Conservation (phyloP, 106 monocot species). For the Dendrobium catenatum region DNA sequence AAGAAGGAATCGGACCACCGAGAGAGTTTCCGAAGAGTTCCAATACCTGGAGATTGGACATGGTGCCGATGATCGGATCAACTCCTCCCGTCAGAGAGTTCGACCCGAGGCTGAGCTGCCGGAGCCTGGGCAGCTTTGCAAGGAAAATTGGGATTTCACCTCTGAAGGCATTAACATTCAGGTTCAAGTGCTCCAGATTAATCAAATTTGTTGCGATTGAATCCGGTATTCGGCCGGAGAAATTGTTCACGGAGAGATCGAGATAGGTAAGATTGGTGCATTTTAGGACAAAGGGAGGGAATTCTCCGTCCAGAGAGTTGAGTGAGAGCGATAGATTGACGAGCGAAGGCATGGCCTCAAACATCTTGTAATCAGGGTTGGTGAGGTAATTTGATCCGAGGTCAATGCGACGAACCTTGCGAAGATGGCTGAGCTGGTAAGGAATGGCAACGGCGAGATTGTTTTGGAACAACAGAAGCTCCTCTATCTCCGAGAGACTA, state of each 20-base stretch:
- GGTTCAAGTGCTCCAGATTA: slow-evolving; percentile 46
- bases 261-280: slow-evolving; percentile 68
- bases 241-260: slow-evolving; percentile 39
- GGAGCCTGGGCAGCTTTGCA: slow-evolving; percentile 25
- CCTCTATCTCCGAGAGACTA: slow-evolving; percentile 30
- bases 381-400: slow-evolving; percentile 38
- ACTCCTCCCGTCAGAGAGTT: slow-evolving; percentile 43
- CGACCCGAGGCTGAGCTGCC: slow-evolving; percentile 27
- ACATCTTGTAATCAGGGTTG: slow-evolving; percentile 39
- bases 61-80: slow-evolving; percentile 57
- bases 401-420: slow-evolving; percentile 28
- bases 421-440: slow-evolving; percentile 36
- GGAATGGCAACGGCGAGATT: slow-evolving; percentile 69
- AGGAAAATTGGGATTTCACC: slow-evolving; percentile 48
- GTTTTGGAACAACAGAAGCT: slow-evolving; percentile 62
- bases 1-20: slow-evolving; percentile 50
- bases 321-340: slow-evolving; percentile 26
- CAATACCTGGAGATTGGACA: slow-evolving; percentile 36
- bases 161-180: slow-evolving; percentile 38
- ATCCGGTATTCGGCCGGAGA: slow-evolving; percentile 71
- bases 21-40: slow-evolving; percentile 74
- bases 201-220: slow-evolving; percentile 18
- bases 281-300: slow-evolving; percentile 47
- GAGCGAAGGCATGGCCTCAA: slow-evolving; percentile 39
- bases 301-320: slow-evolving; percentile 52